A percentile compares a stretch with the other conserved stretches of the same genome.
These are phyloP conservation scores for Tremellales sp. DNA, from an alignment of 1,284 basidiomycete species.

Conservation along the genomic window DNA sequence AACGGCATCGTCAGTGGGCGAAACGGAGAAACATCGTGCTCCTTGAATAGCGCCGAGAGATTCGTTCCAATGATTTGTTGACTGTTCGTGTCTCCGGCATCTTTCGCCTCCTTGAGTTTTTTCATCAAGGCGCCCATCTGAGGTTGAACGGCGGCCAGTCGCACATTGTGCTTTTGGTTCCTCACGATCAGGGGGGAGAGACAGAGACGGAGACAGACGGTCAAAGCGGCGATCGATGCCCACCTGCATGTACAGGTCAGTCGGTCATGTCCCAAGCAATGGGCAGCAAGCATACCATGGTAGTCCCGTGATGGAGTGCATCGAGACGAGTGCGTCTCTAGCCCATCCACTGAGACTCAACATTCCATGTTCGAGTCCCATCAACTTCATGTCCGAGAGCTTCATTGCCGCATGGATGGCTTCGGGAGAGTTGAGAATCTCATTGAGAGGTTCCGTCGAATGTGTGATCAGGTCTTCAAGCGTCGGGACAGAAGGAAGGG, in stretches of 20 bases:
- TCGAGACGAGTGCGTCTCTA: conserved; percentile 61
- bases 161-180: conserved; percentile 63
- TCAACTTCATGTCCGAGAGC: conserved; percentile 70
- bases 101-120: conserved; percentile 53
- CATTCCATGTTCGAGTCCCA: conserved; percentile 63
- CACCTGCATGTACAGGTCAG: conserved; percentile 52
- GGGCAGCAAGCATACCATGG: conserved; percentile 58
- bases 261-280: not conserved
- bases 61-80: conserved; percentile 58
- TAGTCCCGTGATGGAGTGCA: conserved; percentile 69
- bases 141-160: conserved; percentile 63
- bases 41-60: conserved; percentile 62
- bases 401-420: conserved; percentile 54
- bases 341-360: conserved; percentile 61
- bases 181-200: conserved; percentile 69
- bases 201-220: conserved; percentile 63
- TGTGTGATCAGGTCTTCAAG: conserved; percentile 43
- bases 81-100: conserved; percentile 55
- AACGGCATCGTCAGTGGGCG: conserved; percentile 61
- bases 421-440: conserved; percentile 45
- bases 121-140: conserved; percentile 59
- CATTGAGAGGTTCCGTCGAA: conserved; percentile 34
- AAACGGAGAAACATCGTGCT: conserved; percentile 65
- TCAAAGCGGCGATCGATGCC: conserved; percentile 70
- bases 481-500: conserved; percentile 29